Base-by-base conservation (phyloP, 176 grass and related monocot species). In the sorghum (Sorghum bicolor) region DNA sequence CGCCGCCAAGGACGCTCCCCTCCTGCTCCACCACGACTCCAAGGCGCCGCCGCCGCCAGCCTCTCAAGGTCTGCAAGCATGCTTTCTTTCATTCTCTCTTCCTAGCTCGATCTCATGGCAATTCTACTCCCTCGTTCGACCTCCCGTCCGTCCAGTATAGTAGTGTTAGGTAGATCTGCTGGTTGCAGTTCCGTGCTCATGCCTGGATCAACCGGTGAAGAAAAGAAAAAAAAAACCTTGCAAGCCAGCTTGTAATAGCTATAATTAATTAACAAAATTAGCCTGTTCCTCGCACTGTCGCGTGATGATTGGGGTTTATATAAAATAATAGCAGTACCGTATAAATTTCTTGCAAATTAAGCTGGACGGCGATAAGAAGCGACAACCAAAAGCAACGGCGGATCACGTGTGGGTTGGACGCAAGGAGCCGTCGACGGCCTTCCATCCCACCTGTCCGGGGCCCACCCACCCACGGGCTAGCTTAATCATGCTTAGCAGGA, bases 371-470 rank as follows among this genome's bases (percentile, higher is more conserved):
- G 78, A 53, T 8, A 47, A 30, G 55, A 77, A 64, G 82, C 76
- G 77, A 89, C 76, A 85, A 36, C 22, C 70, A 74, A 84, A 89
- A 85, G 76, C 70, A 75, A 85, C 82, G 70, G 28, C 26, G 64
- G 83, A 86, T 90, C 88, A 90, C 83, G 84, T 90, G 84, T 82
- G 79, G 45, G 88, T 73, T 74, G 84, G 88, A 82, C 73, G 83
- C 63, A 76, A 64, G 71, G 78, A 78, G 74, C 43, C 79, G 79
- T 90, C 83, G 83, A 82, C 83, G 79, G 79, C 83, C 88, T 83
- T 82, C 77, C 82, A 31, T 74, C 83, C 74, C 45, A 66, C 32
- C 88, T 82, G 58, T 67, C 74, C 47, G 44, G 90, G 92, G 0
- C 74, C 92, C 83, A 74, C 86, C 61, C 17, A 26, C 67, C 63